Conservation (phyloP, 148 eudicot species). For the Hydrangea macrophylla region DNA sequence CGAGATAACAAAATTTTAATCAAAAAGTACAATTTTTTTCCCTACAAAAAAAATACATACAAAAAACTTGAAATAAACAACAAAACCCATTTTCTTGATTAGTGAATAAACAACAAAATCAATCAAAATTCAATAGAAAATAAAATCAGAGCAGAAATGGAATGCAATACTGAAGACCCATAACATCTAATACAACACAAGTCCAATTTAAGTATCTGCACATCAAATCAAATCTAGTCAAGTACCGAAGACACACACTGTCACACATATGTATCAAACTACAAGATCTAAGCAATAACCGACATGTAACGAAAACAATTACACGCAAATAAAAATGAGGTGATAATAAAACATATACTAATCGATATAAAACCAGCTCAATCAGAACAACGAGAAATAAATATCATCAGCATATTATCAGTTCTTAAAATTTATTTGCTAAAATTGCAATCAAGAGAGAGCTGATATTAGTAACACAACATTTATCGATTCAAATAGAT, state of each 20-base stretch:
- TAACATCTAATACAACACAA: not conserved
- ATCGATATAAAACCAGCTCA: not conserved
- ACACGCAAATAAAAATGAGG: not conserved
- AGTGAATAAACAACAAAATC: too few relatives aligned
- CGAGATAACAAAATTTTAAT: too few relatives aligned
- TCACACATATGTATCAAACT: too few relatives aligned
- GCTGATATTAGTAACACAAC: not conserved
- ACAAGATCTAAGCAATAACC: too few relatives aligned
- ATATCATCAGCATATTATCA: not conserved
- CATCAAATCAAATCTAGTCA: not conserved
- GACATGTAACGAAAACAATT: too few relatives aligned
- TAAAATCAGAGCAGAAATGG: too few relatives aligned
- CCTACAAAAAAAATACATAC: not conserved
- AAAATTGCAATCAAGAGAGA: not conserved
- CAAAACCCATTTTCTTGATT: not conserved
- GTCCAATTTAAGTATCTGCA: not conserved
- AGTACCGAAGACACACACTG: too few relatives aligned
- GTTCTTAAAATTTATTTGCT: not conserved
- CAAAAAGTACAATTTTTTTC: too few relatives aligned
- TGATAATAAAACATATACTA: not conserved
- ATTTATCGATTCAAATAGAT: not conserved
- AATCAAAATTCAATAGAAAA: not conserved
- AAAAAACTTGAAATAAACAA: not conserved
- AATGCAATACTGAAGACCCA: too few relatives aligned
- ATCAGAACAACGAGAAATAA: not conserved